phyloP scores from a whole-genome alignment of 805 yeast species.

The Metschnikowia lachancei region DNA sequence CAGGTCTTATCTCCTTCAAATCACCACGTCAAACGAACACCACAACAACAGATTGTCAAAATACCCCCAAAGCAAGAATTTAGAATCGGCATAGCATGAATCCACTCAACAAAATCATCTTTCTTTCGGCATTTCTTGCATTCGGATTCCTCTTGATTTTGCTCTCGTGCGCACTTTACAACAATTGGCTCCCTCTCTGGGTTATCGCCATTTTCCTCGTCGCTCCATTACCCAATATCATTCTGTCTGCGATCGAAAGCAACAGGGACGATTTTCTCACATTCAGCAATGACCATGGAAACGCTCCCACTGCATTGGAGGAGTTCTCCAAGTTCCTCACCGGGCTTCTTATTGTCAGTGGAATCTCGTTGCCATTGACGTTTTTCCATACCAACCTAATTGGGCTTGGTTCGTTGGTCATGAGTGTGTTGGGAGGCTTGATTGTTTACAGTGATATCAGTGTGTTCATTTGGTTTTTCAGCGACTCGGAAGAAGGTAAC shows the following conservation, averaged over 20 bases:
- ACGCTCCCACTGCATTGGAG: constrained; percentile 36
- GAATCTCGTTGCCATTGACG: constrained; percentile 43
- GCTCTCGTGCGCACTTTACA: constrained; percentile 45
- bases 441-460: constrained; percentile 45
- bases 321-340: constrained; percentile 40
- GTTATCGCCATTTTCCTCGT: constrained; percentile 42
- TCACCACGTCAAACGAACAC: background rate
- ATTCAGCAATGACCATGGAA: constrained; percentile 40
- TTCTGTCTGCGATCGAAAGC: constrained; percentile 36
- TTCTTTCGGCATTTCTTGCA: constrained; percentile 45
- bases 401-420: constrained; percentile 38
- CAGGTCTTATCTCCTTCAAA: too few species aligned
- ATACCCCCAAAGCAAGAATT: background rate
- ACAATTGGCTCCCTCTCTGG: constrained; percentile 38
- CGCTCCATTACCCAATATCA: constrained; percentile 46
- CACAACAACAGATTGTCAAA: background rate
- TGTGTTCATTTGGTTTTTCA: constrained; percentile 46
- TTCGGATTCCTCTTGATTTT: constrained; percentile 44
- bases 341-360: constrained; percentile 42
- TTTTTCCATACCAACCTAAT: constrained; percentile 39
- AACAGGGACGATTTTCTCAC: constrained; percentile 44
- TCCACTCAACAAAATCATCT: constrained; percentile 46
- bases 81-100: constrained; percentile 27
- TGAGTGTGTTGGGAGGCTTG: constrained; percentile 45
- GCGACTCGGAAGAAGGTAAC: constrained; percentile 43